phyloP scores from a whole-genome alignment of 345 rosid species.

The Aquilaria malaccensis region DNA sequence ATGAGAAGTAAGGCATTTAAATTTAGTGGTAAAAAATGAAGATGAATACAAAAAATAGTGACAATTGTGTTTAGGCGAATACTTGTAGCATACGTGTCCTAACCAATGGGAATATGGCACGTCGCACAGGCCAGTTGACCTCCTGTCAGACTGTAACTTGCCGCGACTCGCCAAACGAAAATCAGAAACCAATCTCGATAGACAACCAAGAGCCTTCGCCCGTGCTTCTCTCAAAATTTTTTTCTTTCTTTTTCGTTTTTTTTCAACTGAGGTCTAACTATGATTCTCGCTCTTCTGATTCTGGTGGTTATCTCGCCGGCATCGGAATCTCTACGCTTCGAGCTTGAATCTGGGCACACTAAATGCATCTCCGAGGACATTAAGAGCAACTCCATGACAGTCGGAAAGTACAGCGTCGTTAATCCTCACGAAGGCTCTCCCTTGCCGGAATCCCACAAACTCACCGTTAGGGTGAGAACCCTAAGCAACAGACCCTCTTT shows the following conservation, averaged over 20 bases:
- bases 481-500: background rate
- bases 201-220: background rate
- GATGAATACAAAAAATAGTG: no score
- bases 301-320: slow-evolving; percentile 20
- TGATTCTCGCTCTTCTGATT: slow-evolving; percentile 17
- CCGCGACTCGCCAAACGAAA: background rate
- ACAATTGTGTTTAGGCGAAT: no score
- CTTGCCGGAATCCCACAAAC: slow-evolving; percentile 62
- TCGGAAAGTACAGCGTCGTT: slow-evolving; percentile 76
- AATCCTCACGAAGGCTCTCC: slow-evolving; percentile 63
- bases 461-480: slow-evolving; percentile 55
- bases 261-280: slow-evolving; percentile 10
- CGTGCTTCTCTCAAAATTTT: no score
- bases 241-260: slow-evolving; percentile 2
- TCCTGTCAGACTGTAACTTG: background rate
- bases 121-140: slow-evolving; percentile 19
- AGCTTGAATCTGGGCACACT: slow-evolving; percentile 65
- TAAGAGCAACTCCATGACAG: slow-evolving; percentile 73
- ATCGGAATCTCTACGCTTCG: slow-evolving; percentile 63
- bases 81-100: slow-evolving; percentile 19
- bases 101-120: slow-evolving; percentile 21
- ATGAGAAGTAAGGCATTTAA: no score
- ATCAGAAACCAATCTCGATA: no score
- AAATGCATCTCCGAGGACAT: slow-evolving; percentile 92
- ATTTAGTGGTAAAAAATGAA: no score